phyloP scores from a whole-genome alignment of 345 rosid species.

The Populus davidiana region DNA sequence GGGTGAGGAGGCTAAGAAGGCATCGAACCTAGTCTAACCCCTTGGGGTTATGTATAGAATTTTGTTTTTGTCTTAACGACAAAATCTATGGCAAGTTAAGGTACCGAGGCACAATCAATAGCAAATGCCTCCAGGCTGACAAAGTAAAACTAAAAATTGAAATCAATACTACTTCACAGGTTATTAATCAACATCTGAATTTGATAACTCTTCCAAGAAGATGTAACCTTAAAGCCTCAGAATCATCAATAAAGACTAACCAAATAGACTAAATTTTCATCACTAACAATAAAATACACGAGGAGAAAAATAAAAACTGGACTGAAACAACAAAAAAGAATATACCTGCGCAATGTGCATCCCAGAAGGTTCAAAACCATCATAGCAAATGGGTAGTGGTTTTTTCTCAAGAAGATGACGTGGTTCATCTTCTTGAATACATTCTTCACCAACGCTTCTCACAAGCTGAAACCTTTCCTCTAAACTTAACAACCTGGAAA shows the following conservation, averaged over 20 bases:
- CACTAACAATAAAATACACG: background rate
- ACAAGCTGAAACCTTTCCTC: constrained; percentile 68
- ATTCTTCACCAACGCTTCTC: constrained; percentile 81
- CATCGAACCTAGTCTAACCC: too few relatives aligned
- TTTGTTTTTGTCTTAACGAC: background rate
- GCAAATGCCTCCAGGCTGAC: background rate
- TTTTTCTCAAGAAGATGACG: constrained; percentile 68
- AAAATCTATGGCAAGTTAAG: background rate
- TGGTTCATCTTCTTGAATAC: constrained; percentile 80
- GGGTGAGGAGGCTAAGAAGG: too few relatives aligned
- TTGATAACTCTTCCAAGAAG: background rate
- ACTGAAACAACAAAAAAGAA: background rate
- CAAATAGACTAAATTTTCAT: background rate
- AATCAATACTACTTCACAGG: background rate
- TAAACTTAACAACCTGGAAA: constrained; percentile 35
- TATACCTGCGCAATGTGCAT: constrained; percentile 97
- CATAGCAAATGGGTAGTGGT: constrained; percentile 71
- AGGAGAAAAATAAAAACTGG: background rate
- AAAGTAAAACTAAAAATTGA: background rate
- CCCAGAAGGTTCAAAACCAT: constrained; percentile 94
- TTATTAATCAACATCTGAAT: background rate
- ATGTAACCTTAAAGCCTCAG: background rate
- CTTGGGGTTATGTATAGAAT: too few relatives aligned
- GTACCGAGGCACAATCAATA: background rate
- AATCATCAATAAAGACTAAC: background rate